Percentiles rank a stretch among this genome's conserved stretches.
phyloP scores from a whole-genome alignment of 129 eudicot species.

The Cynara cardunculus region DNA sequence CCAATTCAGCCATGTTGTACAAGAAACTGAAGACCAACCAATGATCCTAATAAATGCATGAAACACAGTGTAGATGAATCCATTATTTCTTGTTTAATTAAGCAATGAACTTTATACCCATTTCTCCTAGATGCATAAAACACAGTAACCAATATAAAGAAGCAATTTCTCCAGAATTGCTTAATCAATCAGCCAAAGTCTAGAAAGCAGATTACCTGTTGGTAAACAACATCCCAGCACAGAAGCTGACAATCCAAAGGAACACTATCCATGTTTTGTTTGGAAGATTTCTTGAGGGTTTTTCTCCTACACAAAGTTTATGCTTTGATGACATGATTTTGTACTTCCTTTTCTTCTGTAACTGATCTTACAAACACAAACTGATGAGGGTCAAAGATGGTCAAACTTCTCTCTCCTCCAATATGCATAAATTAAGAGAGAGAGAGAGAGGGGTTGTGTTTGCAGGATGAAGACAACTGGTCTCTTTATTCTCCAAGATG shows the following conservation, averaged over 20 bases:
- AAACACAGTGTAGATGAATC: too few relatives aligned
- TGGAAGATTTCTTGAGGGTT: constrained; percentile 22
- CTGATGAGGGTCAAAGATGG: neutral
- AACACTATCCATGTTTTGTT: constrained; percentile 23
- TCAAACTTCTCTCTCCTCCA: constrained; percentile 8
- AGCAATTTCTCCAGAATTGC: neutral
- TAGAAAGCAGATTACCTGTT: constrained; percentile 16
- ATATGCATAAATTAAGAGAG: neutral
- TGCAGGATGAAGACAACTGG: neutral
- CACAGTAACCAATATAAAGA: neutral
- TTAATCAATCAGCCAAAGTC: neutral
- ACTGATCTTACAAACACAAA: neutral
- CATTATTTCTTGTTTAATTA: too few relatives aligned
- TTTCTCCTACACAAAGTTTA: constrained; percentile 20
- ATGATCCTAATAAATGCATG: too few relatives aligned
- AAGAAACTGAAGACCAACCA: too few relatives aligned
- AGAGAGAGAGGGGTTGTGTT: neutral
- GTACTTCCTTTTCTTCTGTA: neutral
- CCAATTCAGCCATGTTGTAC: too few relatives aligned
- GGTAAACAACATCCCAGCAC: constrained; percentile 38
- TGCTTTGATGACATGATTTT: constrained; percentile 34
- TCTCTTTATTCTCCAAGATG: neutral
- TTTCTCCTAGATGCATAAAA: neutral
- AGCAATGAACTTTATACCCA: too few relatives aligned
- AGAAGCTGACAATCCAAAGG: constrained; percentile 37